phyloP scores from a whole-genome alignment of 2,329 filamentous ascomycete species.

The Hypoxylon sp. region DNA sequence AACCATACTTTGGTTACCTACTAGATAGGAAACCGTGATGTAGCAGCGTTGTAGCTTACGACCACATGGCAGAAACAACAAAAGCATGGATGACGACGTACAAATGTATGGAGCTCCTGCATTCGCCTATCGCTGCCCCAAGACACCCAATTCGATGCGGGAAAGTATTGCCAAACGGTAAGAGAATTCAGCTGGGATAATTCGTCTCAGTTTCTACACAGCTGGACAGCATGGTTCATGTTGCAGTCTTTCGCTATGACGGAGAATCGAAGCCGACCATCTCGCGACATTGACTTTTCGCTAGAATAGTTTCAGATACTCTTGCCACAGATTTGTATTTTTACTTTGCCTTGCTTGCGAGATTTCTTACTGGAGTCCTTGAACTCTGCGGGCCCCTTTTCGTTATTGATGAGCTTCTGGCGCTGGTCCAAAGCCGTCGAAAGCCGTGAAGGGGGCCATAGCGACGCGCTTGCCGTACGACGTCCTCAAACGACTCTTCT shows the following conservation, averaged over 20 bases:
- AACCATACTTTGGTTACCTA: background rate
- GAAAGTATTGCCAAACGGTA: constrained; percentile 63
- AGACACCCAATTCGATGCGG: constrained; percentile 60
- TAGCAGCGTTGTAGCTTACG: background rate
- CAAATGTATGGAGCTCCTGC: constrained; percentile 60
- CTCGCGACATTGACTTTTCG: constrained; percentile 61
- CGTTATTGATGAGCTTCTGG: constrained; percentile 49
- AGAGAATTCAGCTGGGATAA: constrained; percentile 64
- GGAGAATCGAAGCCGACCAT: constrained; percentile 66
- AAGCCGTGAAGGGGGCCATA: constrained; percentile 50
- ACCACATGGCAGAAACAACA: background rate
- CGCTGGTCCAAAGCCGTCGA: constrained; percentile 55
- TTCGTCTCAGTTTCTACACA: constrained; percentile 66
- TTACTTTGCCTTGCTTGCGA: constrained; percentile 55
- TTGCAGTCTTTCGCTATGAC: constrained; percentile 64
- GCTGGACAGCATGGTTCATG: constrained; percentile 60
- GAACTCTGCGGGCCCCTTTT: constrained; percentile 27
- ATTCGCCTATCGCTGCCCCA: constrained; percentile 58
- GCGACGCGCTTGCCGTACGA: constrained; percentile 43
- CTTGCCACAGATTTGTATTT: constrained; percentile 63
- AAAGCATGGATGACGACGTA: constrained; percentile 37
- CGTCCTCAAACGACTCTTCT: constrained; percentile 49
- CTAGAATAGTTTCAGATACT: constrained; percentile 67
- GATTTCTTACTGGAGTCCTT: constrained; percentile 19
- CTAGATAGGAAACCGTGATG: background rate